Base-by-base conservation (phyloP, 129 eudicot genomes). In the Heracleum sosnowskyi region DNA sequence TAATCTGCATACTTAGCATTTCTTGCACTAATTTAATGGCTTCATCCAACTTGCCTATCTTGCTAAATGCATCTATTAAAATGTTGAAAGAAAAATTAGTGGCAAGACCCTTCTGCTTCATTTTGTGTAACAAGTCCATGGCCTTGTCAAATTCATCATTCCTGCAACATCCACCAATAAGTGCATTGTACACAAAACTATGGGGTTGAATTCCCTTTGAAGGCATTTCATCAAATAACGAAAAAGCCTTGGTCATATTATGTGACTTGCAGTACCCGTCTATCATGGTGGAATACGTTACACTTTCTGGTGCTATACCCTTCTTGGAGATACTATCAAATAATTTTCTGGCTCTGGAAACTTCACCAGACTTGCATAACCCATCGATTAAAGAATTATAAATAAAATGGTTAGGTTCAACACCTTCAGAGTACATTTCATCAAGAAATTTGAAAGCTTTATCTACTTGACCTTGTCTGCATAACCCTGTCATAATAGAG, bases 181-280 rank as follows among this genome's bases (percentile, higher is more conserved):
- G 86, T 9, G 83, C 22, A 62, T 77, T 74, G 74, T 85, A 85
- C 44, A 79, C 79, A 57, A 71, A 85, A 70, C 83, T 79, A 51
- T 82, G 72, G 22, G 81, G 78, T 77, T 82, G 81, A 82, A 79
- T 63, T 53, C 88, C 88, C 9, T 62, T 82, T 68, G 45, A 69
- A 0, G 73, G 69, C 88, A 85, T 85, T 51, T 85, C 79, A 76
- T 79, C 77, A 79, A 82, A 82, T 64, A 82, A 51, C 47, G 72
- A 68, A 26, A 85, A 85, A 11, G 88, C 88, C 80, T 85, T 84
- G 31, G n/a, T n/a, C n/a, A 82, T 75, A 47, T 79, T 62, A 34
- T 51, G 80, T 37, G 81, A 85, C 47, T 82, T 82, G 79, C 86
- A 76, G 69, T 81, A 85, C 39, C 88, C 88, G 13, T 85, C 88